Percentiles rank a stretch among this genome's conserved stretches.
phyloP scores from a whole-genome alignment of 2,329 filamentous ascomycete genomes.

The Hypoxylon sp. region DNA sequence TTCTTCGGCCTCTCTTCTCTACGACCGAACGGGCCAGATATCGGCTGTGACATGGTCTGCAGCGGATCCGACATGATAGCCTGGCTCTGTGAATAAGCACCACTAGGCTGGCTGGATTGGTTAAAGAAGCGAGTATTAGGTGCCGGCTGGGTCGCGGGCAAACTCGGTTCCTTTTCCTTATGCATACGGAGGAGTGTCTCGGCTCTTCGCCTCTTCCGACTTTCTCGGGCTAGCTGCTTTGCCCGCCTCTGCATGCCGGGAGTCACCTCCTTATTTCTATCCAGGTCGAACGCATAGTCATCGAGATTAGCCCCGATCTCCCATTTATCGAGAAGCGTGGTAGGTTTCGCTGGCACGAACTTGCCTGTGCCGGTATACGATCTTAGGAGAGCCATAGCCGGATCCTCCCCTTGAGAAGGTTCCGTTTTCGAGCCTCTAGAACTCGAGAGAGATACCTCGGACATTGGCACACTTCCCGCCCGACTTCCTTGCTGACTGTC shows the following conservation, averaged over 20 bases:
- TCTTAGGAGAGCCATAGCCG: conserved; percentile 48
- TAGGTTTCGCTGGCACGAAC: conserved; percentile 43
- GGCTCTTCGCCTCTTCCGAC: conserved; percentile 50
- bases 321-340: conserved; percentile 50
- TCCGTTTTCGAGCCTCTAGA: conserved; percentile 40
- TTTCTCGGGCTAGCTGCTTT: conserved; percentile 47
- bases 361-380: conserved; percentile 50
- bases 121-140: conserved; percentile 44
- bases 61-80: conserved; percentile 41
- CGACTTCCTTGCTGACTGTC: conserved; percentile 47
- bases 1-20: conserved; percentile 48
- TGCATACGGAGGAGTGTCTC: conserved; percentile 48
- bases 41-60: conserved; percentile 52
- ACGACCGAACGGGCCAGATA: conserved; percentile 48
- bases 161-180: conserved; percentile 42
- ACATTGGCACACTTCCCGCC: conserved; percentile 41
- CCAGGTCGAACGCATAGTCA: conserved; percentile 49
- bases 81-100: conserved; percentile 42
- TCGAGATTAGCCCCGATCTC: conserved; percentile 43
- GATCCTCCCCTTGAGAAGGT: conserved; percentile 43
- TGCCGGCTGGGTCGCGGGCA: conserved; percentile 48
- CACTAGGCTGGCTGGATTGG: conserved; percentile 44
- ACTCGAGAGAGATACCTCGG: conserved; percentile 33
- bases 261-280: conserved; percentile 46
- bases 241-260: conserved; percentile 45